These are phyloP conservation scores for Tricholoma terreum DNA, from an alignment of 768 basidiomycete species.

Conservation along the genomic window DNA sequence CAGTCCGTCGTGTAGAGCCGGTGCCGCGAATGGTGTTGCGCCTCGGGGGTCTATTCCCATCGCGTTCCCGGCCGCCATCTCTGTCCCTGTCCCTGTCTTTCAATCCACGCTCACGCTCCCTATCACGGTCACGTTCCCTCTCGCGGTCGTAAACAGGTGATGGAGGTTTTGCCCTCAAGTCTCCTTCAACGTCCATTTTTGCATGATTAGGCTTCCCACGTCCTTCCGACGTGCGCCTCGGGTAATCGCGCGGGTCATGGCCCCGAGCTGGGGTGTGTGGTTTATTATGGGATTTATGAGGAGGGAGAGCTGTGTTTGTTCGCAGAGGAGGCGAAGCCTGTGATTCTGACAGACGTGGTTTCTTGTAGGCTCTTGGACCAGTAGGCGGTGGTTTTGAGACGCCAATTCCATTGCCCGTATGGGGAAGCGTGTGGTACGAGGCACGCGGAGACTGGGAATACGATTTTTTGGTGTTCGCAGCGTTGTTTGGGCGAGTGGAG, in stretches of 20 bases:
- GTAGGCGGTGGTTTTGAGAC: conserved; percentile 65
- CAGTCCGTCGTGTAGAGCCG: conserved; percentile 30
- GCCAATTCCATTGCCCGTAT: conserved; percentile 27
- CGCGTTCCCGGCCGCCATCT: conserved; percentile 33
- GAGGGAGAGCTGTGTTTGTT: conserved; percentile 20
- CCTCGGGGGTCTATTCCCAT: conserved; percentile 23
- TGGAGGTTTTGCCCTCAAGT: conserved; percentile 39
- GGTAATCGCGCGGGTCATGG: conserved; percentile 21
- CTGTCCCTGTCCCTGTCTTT: conserved; percentile 33
- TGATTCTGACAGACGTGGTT: conserved; percentile 65
- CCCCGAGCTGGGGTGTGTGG: conserved; percentile 13
- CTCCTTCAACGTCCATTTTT: conserved; percentile 62
- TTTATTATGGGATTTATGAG: conserved; percentile 22
- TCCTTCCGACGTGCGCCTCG: conserved; percentile 19
- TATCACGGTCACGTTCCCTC: conserved; percentile 26
- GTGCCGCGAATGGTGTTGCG: conserved; percentile 44
- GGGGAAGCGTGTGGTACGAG: conserved; percentile 34
- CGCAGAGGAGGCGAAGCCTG: conserved; percentile 32
- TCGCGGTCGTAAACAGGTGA: conserved; percentile 37
- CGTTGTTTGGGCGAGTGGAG: conserved; percentile 39
- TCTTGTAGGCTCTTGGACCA: conserved; percentile 79
- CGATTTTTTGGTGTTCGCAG: conserved; percentile 32
- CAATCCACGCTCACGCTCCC: conserved; percentile 39
- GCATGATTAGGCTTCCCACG: conserved; percentile 22
- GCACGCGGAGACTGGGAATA: conserved; percentile 49